A percentile compares a stretch with the other conserved stretches of the same genome.
phyloP scores from a whole-genome alignment of 2,329 filamentous ascomycete genomes.

The Xylariaceae sp. region DNA sequence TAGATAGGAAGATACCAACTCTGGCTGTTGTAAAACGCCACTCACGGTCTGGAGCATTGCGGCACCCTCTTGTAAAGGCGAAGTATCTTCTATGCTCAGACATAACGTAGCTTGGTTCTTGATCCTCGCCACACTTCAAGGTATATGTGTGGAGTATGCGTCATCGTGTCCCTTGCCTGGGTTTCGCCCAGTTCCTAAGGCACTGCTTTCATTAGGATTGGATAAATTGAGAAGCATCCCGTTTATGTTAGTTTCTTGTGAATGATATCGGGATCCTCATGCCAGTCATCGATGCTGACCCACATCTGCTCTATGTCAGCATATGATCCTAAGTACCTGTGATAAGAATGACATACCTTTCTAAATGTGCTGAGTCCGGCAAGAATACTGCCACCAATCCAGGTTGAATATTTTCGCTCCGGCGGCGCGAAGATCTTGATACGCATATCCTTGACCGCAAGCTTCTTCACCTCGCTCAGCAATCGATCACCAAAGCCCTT shows the following conservation, averaged over 20 bases:
- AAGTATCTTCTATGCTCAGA: too few relatives aligned
- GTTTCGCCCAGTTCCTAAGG: not conserved
- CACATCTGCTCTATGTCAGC: slow-evolving; percentile 71
- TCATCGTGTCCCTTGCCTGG: not conserved
- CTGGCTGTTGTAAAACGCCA: too few relatives aligned
- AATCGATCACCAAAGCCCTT: slow-evolving; percentile 95
- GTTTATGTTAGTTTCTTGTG: slow-evolving; percentile 89
- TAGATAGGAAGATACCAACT: too few relatives aligned
- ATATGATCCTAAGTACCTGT: slow-evolving; percentile 2
- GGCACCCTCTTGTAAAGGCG: too few relatives aligned
- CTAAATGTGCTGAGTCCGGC: slow-evolving; percentile 96
- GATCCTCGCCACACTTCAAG: too few relatives aligned
- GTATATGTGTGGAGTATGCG: too few relatives aligned
- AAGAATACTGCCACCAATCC: slow-evolving; percentile 97
- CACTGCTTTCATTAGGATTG: slow-evolving; percentile 1
- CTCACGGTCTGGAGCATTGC: too few relatives aligned
- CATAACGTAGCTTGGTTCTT: too few relatives aligned
- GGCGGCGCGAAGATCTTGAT: slow-evolving; percentile 99
- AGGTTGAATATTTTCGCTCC: slow-evolving; percentile 97
- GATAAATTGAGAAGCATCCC: slow-evolving; percentile 3
- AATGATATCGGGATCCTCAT: slow-evolving; percentile 98
- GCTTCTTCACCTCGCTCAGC: slow-evolving; percentile 83
- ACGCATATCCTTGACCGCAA: slow-evolving; percentile 98
- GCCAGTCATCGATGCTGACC: slow-evolving; percentile 99
- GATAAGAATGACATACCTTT: slow-evolving; percentile 64